Conservation (phyloP, 805 yeast species). For the Schwanniomyces polymorphus region DNA sequence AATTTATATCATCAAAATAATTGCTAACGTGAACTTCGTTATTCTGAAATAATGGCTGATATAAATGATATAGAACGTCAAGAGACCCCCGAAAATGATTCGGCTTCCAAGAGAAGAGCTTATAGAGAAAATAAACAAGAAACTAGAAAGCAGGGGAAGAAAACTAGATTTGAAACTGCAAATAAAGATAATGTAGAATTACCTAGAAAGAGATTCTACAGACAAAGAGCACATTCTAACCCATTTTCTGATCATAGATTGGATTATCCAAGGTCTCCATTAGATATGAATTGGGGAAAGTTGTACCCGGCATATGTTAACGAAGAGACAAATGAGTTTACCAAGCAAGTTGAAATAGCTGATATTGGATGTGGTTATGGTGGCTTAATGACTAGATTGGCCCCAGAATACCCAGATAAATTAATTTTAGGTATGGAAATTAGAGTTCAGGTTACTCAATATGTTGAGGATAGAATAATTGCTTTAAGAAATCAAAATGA, state of each 20-base stretch:
- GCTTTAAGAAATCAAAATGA: slow-evolving; percentile 66
- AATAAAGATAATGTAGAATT: slow-evolving; percentile 43
- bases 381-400: slow-evolving; percentile 77
- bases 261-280: slow-evolving; percentile 83
- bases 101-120: slow-evolving; percentile 44
- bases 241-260: slow-evolving; percentile 94
- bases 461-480: slow-evolving; percentile 91
- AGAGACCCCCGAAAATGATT: slow-evolving; percentile 17
- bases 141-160: slow-evolving; percentile 44
- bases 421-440: slow-evolving; percentile 95
- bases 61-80: slow-evolving; percentile 17
- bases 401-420: slow-evolving; percentile 72
- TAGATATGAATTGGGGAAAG: slow-evolving; percentile 82
- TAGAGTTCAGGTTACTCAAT: slow-evolving; percentile 95
- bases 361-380: slow-evolving; percentile 99
- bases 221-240: slow-evolving; percentile 97
- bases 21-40: neutral
- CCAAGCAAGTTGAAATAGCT: slow-evolving; percentile 74
- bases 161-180: slow-evolving; percentile 42
- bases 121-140: slow-evolving; percentile 51
- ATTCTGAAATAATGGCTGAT: neutral
- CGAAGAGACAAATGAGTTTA: slow-evolving; percentile 40
- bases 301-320: slow-evolving; percentile 65
- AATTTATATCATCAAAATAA: neutral
- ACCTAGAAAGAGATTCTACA: slow-evolving; percentile 83